These are phyloP conservation scores for Aspergillus sp. DNA, from an alignment of 2,329 filamentous ascomycete species.

Conservation along the genomic window DNA sequence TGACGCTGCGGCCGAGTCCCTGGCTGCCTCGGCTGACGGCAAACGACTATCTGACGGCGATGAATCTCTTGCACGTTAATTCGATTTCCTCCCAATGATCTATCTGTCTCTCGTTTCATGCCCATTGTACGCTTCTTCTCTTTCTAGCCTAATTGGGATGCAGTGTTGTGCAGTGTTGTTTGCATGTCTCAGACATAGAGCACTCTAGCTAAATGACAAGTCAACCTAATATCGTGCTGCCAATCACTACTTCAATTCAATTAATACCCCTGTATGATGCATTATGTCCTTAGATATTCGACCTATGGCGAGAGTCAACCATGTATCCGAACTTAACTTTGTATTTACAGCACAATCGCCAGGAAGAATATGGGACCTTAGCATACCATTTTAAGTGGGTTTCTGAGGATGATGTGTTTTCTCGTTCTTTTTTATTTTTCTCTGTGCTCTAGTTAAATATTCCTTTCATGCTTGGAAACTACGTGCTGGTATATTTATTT, in stretches of 20 bases:
- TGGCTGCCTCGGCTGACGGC: constrained; percentile 26
- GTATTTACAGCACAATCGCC: not conserved
- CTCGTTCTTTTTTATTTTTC: no score
- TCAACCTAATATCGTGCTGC: not conserved
- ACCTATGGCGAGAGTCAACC: not conserved
- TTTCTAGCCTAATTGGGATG: not conserved
- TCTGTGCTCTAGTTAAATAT: no score
- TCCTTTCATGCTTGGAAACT: no score
- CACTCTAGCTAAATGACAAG: not conserved
- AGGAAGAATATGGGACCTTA: not conserved
- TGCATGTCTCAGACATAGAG: not conserved
- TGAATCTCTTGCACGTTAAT: not conserved
- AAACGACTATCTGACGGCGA: constrained; percentile 28
- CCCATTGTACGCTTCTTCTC: not conserved
- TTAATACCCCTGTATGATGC: not conserved
- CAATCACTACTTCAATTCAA: not conserved
- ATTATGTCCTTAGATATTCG: not conserved
- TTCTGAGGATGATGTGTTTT: no score
- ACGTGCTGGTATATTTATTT: no score
- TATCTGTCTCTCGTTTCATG: not conserved
- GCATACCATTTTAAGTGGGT: no score
- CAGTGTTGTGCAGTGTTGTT: not conserved
- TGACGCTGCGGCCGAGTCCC: constrained; percentile 24
- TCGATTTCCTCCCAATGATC: not conserved
- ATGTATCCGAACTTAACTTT: not conserved